Conservation (phyloP, 805 yeast genomes). For the Wickerhamomyces pijperi region DNA sequence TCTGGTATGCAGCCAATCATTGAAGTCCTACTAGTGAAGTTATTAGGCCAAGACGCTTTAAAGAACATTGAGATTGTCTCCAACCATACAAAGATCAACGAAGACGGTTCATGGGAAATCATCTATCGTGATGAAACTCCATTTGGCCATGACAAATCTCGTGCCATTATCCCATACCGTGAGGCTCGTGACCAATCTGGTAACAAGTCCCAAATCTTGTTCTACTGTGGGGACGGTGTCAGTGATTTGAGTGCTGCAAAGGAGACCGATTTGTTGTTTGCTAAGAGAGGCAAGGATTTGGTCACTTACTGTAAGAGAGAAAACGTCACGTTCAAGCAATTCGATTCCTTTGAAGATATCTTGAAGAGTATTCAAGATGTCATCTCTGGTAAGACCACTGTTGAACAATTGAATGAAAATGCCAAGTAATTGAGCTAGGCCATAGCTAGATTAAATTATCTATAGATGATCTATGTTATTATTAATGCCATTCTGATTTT, state of each 20-base stretch:
- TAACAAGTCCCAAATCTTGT: conserved; percentile 45
- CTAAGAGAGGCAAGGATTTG: conserved; percentile 85
- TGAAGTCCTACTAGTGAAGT: conserved; percentile 56
- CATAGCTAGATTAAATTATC: no score
- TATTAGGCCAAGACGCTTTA: conserved; percentile 71
- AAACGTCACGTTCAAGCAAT: conserved; percentile 75
- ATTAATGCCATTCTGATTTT: no score
- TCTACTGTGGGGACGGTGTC: conserved; percentile 97
- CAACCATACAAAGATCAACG: conserved; percentile 54
- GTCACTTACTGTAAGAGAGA: conserved; percentile 76
- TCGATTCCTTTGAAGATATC: conserved; percentile 68
- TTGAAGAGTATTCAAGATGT: conserved; percentile 47
- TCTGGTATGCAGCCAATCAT: conserved; percentile 94
- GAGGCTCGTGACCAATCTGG: conserved; percentile 17
- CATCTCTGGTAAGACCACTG: conserved; percentile 28
- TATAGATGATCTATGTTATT: no score
- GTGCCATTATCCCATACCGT: conserved; percentile 47
- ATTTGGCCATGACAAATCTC: conserved; percentile 93
- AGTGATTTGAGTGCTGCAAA: conserved; percentile 91
- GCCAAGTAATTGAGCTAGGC: conserved; percentile 7
- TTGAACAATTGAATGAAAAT: conserved; percentile 26
- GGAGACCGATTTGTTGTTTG: conserved; percentile 88
- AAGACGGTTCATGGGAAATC: conserved; percentile 67
- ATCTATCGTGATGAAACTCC: conserved; percentile 74
- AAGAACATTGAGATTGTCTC: conserved; percentile 69